Percentiles rank a stretch among this genome's conserved stretches.
These are phyloP conservation scores for Triangularia verruculosa DNA, from an alignment of 2,329 filamentous ascomycete species.

Conservation along the genomic window DNA sequence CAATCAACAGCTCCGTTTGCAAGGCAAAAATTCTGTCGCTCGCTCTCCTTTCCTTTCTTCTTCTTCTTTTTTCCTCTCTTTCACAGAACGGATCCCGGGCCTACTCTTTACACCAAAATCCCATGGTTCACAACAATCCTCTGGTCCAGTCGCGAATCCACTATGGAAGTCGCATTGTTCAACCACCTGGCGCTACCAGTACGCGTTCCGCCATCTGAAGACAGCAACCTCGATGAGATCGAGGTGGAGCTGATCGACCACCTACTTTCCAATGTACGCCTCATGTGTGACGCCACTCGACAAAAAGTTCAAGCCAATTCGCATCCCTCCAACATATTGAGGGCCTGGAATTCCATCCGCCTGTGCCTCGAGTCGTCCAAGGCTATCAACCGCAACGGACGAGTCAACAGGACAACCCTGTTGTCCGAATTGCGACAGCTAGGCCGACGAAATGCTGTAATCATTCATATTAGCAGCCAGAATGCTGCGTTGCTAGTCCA, in stretches of 20 bases:
- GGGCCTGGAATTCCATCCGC: constrained; percentile 12
- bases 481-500: constrained; percentile 21
- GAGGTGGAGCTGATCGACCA: constrained; percentile 6
- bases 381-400: constrained; percentile 4
- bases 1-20: neutral
- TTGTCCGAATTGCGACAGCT: constrained; percentile 8
- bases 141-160: neutral
- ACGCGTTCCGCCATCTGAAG: constrained; percentile 14
- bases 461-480: constrained; percentile 17
- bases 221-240: constrained; percentile 10
- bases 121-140: neutral
- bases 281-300: constrained; percentile 5
- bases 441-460: neutral
- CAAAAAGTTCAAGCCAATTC: neutral
- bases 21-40: neutral
- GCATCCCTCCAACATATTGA: neutral
- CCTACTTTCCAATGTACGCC: neutral
- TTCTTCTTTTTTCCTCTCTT: neutral
- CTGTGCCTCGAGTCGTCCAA: constrained; percentile 9
- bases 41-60: neutral
- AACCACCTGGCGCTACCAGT: constrained; percentile 18
- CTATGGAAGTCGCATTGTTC: constrained; percentile 14
- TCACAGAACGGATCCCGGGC: neutral
- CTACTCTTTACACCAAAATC: neutral
- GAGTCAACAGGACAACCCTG: constrained; percentile 15